Conservation (phyloP, 345 rosid genomes). For the Citrus mangshanensis region DNA sequence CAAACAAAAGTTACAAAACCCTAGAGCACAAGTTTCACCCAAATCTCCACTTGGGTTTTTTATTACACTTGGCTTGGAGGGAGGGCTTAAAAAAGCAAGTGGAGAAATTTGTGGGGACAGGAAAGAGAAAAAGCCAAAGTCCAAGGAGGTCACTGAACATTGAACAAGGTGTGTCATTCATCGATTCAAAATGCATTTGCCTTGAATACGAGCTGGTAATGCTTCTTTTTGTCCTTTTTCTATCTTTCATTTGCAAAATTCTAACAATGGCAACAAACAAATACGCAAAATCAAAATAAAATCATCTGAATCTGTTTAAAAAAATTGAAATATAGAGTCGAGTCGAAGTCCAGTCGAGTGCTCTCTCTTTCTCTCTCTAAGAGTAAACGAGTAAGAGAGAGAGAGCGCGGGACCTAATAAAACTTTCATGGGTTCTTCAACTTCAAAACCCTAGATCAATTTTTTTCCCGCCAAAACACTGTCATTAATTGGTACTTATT, state of each 20-base stretch:
- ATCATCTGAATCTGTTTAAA: slow-evolving; percentile 27
- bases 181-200: neutral
- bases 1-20: neutral
- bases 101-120: slow-evolving; percentile 1
- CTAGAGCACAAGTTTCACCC: neutral
- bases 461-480: slow-evolving; percentile 32
- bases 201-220: slow-evolving; percentile 24
- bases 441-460: slow-evolving; percentile 37
- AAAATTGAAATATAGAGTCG: slow-evolving; percentile 12
- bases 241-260: neutral
- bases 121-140: slow-evolving; percentile 19
- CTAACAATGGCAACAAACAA: neutral
- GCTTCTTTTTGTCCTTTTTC: neutral
- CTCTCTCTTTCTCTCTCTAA: neutral
- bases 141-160: slow-evolving; percentile 2
- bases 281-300: neutral
- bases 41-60: neutral
- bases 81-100: neutral
- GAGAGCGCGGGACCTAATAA: slow-evolving; percentile 12
- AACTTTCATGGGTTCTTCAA: neutral
- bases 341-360: neutral
- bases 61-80: neutral
- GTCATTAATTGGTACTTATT: neutral
- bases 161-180: slow-evolving; percentile 8
- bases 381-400: neutral